Conservation (phyloP, 1,284 basidiomycete genomes). For the Tilletia walkeri region DNA sequence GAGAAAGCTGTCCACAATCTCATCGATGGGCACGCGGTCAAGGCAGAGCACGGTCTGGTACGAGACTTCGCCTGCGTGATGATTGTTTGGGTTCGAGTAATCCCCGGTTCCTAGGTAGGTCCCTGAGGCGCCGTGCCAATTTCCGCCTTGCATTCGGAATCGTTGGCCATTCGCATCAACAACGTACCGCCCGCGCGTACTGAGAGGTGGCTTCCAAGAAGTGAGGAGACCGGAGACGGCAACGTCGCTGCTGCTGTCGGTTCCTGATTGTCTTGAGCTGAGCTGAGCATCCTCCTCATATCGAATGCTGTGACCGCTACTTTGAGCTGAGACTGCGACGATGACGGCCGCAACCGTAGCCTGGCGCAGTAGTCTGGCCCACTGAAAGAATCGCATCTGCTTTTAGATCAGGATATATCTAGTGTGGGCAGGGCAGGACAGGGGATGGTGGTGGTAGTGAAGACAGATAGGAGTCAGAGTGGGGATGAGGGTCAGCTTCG, state of each 20-base stretch:
- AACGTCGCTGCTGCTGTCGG: too few relatives aligned
- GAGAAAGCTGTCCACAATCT: conserved; percentile 22
- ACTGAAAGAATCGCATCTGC: too few relatives aligned
- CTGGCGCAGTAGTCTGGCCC: too few relatives aligned
- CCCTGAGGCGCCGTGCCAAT: conserved; percentile 27
- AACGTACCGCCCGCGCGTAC: conserved; percentile 24
- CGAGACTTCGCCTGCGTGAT: conserved; percentile 24
- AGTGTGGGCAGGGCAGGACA: too few relatives aligned
- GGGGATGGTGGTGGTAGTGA: too few relatives aligned
- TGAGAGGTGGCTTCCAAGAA: conserved; percentile 24
- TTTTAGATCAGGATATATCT: too few relatives aligned
- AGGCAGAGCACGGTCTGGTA: conserved; percentile 25
- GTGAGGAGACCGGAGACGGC: not conserved
- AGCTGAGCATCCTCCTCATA: not conserved
- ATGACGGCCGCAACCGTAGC: too few relatives aligned
- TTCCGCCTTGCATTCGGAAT: conserved; percentile 22
- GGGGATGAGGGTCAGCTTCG: too few relatives aligned
- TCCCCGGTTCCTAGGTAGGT: conserved; percentile 23
- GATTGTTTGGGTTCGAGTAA: conserved; percentile 20
- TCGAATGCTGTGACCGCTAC: too few relatives aligned
- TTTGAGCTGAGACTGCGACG: too few relatives aligned
- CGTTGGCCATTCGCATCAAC: conserved; percentile 24
- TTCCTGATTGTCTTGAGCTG: not conserved
- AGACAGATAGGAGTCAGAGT: too few relatives aligned
- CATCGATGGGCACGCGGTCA: conserved; percentile 23